These are phyloP conservation scores for Croton laevigatus DNA, from an alignment of 441 rosid genomes.

Conservation along the genomic window DNA sequence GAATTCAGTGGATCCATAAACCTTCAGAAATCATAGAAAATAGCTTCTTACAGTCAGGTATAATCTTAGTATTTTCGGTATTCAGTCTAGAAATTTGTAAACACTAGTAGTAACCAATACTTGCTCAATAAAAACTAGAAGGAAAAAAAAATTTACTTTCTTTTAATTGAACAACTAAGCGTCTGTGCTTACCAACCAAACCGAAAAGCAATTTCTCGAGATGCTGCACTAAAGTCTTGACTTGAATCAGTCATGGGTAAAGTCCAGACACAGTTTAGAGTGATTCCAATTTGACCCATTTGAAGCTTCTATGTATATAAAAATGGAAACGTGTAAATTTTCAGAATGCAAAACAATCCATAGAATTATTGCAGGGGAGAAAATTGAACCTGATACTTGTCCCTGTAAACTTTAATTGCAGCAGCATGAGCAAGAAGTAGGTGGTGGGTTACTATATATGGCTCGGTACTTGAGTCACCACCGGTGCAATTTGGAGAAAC, in stretches of 20 bases:
- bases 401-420: slow-evolving; percentile 9
- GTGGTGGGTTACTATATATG: slow-evolving; percentile 14
- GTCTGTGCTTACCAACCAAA: slow-evolving; percentile 11
- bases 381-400: slow-evolving; percentile 3
- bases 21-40: slow-evolving; percentile 2
- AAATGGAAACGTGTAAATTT: neutral
- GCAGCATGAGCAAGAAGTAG: slow-evolving; percentile 27
- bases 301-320: neutral
- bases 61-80: neutral
- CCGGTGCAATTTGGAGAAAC: slow-evolving; percentile 6
- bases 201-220: slow-evolving; percentile 12
- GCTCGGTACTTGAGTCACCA: slow-evolving; percentile 22
- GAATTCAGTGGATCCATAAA: slow-evolving; percentile 17
- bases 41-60: no score
- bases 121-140: neutral
- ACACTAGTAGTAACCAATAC: neutral
- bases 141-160: neutral
- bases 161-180: neutral
- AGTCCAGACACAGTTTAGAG: slow-evolving; percentile 3
- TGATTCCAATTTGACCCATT: slow-evolving; percentile 14
- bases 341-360: neutral
- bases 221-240: slow-evolving; percentile 4
- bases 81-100: neutral
- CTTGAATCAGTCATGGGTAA: neutral
- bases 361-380: neutral